phyloP scores from a whole-genome alignment of 441 rosid genomes.

The Viola pubescens region DNA sequence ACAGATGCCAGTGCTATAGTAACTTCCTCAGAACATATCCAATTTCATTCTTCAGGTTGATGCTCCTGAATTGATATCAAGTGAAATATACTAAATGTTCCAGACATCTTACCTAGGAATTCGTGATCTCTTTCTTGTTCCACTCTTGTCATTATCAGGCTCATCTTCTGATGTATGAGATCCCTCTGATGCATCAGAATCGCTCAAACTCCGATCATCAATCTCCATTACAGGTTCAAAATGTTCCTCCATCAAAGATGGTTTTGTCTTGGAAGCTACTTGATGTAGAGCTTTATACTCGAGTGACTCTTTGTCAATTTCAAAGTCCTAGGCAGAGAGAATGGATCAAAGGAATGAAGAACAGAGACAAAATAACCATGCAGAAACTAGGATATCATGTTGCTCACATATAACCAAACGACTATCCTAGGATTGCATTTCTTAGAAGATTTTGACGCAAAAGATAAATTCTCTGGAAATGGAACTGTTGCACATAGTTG shows the following conservation, averaged over 20 bases:
- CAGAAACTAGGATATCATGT: not conserved
- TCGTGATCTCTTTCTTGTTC: slow-evolving; percentile 37
- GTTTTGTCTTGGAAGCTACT: slow-evolving; percentile 48
- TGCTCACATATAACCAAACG: no score
- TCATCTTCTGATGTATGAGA: slow-evolving; percentile 43
- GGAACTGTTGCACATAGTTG: no score
- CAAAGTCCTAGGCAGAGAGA: slow-evolving; percentile 41
- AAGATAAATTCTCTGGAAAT: no score
- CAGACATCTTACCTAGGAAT: slow-evolving; percentile 43
- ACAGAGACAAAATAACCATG: slow-evolving; percentile 4
- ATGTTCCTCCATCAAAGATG: slow-evolving; percentile 67
- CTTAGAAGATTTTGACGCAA: no score
- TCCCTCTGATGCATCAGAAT: slow-evolving; percentile 42
- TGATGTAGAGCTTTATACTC: slow-evolving; percentile 77
- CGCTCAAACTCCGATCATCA: slow-evolving; percentile 37
- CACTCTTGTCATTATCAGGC: slow-evolving; percentile 21
- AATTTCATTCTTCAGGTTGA: not conserved
- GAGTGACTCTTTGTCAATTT: slow-evolving; percentile 56
- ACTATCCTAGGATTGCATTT: no score
- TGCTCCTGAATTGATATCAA: not conserved
- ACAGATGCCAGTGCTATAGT: no score
- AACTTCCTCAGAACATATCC: not conserved
- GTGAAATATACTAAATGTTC: not conserved
- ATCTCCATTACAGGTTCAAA: slow-evolving; percentile 58
- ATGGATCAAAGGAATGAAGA: not conserved